A percentile compares a stretch with the other conserved stretches of the same genome.
These are phyloP conservation scores for Vanderwaltozyma tropicalis DNA, from an alignment of 805 yeast genomes.

Conservation along the genomic window DNA sequence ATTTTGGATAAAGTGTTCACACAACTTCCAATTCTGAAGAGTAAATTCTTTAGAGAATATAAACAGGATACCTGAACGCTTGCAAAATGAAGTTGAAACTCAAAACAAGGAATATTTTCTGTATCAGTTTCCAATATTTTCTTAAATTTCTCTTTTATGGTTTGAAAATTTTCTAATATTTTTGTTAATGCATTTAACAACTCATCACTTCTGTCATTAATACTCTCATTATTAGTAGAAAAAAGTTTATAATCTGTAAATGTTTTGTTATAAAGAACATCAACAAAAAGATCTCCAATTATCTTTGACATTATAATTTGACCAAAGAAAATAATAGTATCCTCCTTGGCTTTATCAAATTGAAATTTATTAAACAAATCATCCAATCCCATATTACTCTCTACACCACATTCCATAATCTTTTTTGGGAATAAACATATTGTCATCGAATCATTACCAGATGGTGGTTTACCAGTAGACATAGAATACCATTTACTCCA, in stretches of 20 bases:
- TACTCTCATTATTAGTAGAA: background rate
- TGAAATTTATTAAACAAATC: slow-evolving; percentile 2
- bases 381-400: slow-evolving; percentile 7
- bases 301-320: slow-evolving; percentile 6
- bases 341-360: background rate
- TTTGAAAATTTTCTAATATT: background rate
- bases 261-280: slow-evolving; percentile 3
- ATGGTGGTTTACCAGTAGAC: slow-evolving; percentile 7
- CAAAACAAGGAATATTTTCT: background rate
- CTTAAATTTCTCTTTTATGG: background rate
- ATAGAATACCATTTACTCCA: slow-evolving; percentile 13
- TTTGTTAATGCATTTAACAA: background rate
- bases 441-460: slow-evolving; percentile 2
- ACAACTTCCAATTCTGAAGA: background rate
- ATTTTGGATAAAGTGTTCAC: background rate
- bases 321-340: background rate
- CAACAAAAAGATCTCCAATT: slow-evolving; percentile 1
- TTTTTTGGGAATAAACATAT: slow-evolving; percentile 10
- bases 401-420: slow-evolving; percentile 7
- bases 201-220: background rate
- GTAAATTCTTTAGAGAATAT: background rate
- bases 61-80: background rate
- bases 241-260: slow-evolving; percentile 8
- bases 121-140: background rate
- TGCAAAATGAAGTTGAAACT: background rate